Conservation (phyloP, 331 rosid species). For the Phaseolus coccineus region DNA sequence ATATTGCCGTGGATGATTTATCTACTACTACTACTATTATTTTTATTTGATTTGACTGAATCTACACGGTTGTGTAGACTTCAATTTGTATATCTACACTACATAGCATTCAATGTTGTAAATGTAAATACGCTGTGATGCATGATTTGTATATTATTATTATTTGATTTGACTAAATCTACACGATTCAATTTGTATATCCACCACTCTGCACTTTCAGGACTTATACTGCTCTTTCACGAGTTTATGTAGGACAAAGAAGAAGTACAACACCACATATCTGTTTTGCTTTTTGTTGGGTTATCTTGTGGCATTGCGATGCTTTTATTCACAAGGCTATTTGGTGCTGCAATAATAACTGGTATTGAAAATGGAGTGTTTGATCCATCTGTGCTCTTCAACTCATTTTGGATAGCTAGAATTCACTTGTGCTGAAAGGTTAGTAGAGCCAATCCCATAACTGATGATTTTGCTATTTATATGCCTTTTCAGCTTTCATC, state of each 20-base stretch:
- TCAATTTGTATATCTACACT: neutral
- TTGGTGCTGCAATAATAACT: slow-evolving; percentile 70
- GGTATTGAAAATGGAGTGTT: slow-evolving; percentile 60
- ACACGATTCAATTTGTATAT: slow-evolving; percentile 1
- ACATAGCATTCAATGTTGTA: slow-evolving; percentile 3
- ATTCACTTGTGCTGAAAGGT: slow-evolving; percentile 30
- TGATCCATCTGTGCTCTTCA: slow-evolving; percentile 41
- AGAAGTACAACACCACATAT: slow-evolving; percentile 90
- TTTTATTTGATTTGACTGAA: too few relatives aligned
- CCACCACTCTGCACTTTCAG: slow-evolving; percentile 27
- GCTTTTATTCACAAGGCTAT: slow-evolving; percentile 76
- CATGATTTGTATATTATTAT: neutral
- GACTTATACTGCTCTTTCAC: slow-evolving; percentile 34
- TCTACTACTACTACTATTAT: too few relatives aligned
- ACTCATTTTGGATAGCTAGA: slow-evolving; percentile 32
- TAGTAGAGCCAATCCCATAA: slow-evolving; percentile 46
- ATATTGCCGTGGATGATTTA: neutral
- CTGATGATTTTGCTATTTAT: slow-evolving; percentile 47
- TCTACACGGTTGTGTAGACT: too few relatives aligned
- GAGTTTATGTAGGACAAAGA: slow-evolving; percentile 74
- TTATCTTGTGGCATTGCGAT: slow-evolving; percentile 73
- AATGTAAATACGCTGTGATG: slow-evolving; percentile 21
- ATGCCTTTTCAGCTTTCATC: slow-evolving; percentile 72
- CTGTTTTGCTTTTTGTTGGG: slow-evolving; percentile 84
- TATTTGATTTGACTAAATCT: slow-evolving; percentile 7